These are phyloP conservation scores for Rhytidiadelphus loreus DNA, from an alignment of 225 moss, liverwort and hornwort genomes.

Conservation along the genomic window DNA sequence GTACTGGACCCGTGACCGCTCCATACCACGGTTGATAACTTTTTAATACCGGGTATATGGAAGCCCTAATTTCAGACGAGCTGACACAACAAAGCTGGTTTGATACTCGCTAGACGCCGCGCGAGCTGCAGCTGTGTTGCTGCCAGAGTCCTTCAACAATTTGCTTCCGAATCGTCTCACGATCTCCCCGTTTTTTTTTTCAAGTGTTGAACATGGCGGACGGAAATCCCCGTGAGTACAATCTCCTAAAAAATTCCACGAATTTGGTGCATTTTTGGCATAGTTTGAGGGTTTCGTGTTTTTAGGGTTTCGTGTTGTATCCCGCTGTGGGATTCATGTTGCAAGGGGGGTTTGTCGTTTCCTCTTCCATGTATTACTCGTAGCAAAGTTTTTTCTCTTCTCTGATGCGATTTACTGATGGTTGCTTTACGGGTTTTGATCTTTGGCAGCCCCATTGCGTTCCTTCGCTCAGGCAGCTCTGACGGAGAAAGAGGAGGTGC, in stretches of 20 bases:
- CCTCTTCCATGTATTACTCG: background rate
- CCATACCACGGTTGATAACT: background rate
- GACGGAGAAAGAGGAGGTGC: constrained; percentile 66
- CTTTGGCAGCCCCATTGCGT: constrained; percentile 58
- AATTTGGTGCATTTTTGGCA: background rate
- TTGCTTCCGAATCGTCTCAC: background rate
- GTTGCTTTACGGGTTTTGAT: background rate
- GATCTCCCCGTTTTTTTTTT: background rate
- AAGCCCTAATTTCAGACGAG: background rate
- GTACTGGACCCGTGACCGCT: background rate
- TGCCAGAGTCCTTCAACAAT: background rate
- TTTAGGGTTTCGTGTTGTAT: background rate
- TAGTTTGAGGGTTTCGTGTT: background rate
- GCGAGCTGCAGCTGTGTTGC: background rate
- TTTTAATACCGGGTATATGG: background rate
- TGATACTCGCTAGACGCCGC: background rate
- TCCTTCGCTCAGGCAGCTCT: constrained; percentile 97
- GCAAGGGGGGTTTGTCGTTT: background rate
- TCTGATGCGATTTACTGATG: background rate
- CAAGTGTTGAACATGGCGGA: constrained; percentile 32
- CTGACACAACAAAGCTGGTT: background rate
- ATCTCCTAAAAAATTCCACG: background rate
- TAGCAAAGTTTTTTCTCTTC: background rate
- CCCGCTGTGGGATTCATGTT: background rate
- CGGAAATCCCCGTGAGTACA: constrained; percentile 65